Evolutionary conservation across 371 early-diverging fungal species (phyloP).

Genomic region (Mortierella polycephala): DNA sequence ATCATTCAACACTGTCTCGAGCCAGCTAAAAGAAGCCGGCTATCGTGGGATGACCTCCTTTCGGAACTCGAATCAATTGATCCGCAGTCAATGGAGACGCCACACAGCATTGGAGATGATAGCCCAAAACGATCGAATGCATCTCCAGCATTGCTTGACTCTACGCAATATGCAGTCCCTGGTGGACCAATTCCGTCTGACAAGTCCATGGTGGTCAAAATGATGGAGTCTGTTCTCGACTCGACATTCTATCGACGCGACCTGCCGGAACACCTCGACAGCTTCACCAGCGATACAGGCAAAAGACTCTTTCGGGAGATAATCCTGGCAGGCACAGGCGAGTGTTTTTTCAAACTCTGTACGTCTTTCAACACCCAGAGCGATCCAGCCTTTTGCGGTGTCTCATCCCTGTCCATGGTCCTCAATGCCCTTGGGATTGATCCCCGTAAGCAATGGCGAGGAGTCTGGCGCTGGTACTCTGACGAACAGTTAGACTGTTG

Average conservation of each 20-base stretch:
- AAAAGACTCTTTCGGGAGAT: slow-evolving; percentile 80
- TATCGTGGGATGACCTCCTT: slow-evolving; percentile 26
- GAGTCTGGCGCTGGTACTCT: slow-evolving; percentile 87
- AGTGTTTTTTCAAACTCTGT: slow-evolving; percentile 88
- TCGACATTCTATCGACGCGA: slow-evolving; percentile 82
- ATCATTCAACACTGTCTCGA: slow-evolving; percentile 21
- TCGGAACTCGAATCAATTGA: slow-evolving; percentile 5
- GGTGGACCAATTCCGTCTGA: neutral
- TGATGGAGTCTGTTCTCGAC: slow-evolving; percentile 53
- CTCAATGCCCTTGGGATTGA: slow-evolving; percentile 92
- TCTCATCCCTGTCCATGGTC: slow-evolving; percentile 88
- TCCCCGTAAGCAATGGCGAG: slow-evolving; percentile 89
- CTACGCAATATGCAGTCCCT: neutral
- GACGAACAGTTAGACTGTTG: slow-evolving; percentile 92
- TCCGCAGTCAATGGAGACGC: neutral
- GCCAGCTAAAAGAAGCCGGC: slow-evolving; percentile 10
- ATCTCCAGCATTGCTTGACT: too few relatives aligned
- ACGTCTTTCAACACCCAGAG: slow-evolving; percentile 91
- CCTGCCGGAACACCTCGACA: slow-evolving; percentile 72
- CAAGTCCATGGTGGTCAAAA: slow-evolving; percentile 32
- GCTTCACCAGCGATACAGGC: slow-evolving; percentile 82
- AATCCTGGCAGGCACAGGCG: slow-evolving; percentile 73
- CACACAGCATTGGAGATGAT: too few relatives aligned
- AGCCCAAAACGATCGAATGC: too few relatives aligned
- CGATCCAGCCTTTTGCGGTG: slow-evolving; percentile 87